These are phyloP conservation scores for Trichoderma asperelloides DNA, from an alignment of 495 filamentous ascomycete species.

Conservation along the genomic window DNA sequence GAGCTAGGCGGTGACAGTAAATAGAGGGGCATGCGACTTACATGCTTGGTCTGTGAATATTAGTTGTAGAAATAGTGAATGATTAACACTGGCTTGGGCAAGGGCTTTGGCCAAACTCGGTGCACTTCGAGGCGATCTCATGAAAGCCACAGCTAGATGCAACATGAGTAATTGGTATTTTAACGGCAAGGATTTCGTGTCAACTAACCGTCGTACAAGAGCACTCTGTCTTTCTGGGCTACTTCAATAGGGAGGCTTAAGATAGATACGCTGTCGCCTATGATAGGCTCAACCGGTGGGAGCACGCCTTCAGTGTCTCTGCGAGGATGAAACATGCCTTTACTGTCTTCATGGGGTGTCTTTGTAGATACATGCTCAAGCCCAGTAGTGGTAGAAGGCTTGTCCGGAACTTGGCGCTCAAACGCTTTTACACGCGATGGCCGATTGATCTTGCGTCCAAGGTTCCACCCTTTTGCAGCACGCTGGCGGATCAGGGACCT, in stretches of 20 bases:
- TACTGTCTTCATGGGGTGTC: not conserved
- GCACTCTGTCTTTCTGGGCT: not conserved
- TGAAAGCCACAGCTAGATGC: not conserved
- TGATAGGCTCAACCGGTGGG: not conserved
- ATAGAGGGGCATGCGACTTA: not conserved
- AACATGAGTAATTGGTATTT: not conserved
- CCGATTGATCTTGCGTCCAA: not conserved
- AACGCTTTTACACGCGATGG: not conserved
- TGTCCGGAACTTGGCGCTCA: not conserved
- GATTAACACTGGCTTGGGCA: not conserved
- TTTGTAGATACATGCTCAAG: not conserved
- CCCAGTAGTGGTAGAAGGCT: not conserved
- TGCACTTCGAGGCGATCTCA: not conserved
- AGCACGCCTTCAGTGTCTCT: not conserved
- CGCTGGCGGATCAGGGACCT: not conserved
- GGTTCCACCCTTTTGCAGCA: not conserved
- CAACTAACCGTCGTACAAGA: not conserved
- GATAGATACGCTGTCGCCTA: not conserved
- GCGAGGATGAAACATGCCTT: not conserved
- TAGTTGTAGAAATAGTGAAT: not conserved
- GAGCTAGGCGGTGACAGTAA: not conserved
- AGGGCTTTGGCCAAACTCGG: not conserved
- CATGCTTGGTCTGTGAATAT: not conserved
- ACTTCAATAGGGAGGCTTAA: not conserved
- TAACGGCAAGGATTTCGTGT: not conserved